A percentile compares a stretch with the other conserved stretches of the same genome.
These are phyloP conservation scores for Tinospora cordifolia DNA, from an alignment of 164 flowering plant species.

Conservation along the genomic window DNA sequence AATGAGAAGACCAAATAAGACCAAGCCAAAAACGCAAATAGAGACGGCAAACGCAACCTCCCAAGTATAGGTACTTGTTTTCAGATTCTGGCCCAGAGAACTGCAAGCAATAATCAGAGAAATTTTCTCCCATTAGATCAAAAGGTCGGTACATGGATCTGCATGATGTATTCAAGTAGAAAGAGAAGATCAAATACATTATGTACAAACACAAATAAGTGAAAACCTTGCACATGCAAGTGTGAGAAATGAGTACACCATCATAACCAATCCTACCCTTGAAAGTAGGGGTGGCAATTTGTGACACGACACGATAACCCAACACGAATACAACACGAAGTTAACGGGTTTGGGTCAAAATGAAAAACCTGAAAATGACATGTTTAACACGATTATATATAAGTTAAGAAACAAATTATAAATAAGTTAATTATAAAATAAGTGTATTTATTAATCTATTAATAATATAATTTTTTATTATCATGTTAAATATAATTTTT, in stretches of 20 bases:
- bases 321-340: too few relatives aligned
- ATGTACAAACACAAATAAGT: not conserved
- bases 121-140: not conserved
- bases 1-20: conserved; percentile 75
- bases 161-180: not conserved
- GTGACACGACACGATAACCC: too few relatives aligned
- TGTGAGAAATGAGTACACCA: not conserved
- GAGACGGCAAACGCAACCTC: conserved; percentile 79
- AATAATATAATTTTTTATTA: too few relatives aligned
- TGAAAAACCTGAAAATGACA: too few relatives aligned
- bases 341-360: too few relatives aligned
- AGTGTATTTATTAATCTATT: too few relatives aligned
- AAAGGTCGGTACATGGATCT: not conserved
- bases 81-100: conserved; percentile 58
- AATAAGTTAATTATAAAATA: too few relatives aligned
- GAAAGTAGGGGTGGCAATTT: too few relatives aligned
- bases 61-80: conserved; percentile 48
- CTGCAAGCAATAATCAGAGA: conserved; percentile 25
- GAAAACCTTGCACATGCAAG: not conserved
- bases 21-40: conserved; percentile 71
- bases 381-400: too few relatives aligned
- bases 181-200: not conserved
- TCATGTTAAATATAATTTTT: too few relatives aligned
- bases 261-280: too few relatives aligned
- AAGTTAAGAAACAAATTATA: too few relatives aligned